Conservation (phyloP, 768 basidiomycete genomes). For the Calocybe gangraenosa region DNA sequence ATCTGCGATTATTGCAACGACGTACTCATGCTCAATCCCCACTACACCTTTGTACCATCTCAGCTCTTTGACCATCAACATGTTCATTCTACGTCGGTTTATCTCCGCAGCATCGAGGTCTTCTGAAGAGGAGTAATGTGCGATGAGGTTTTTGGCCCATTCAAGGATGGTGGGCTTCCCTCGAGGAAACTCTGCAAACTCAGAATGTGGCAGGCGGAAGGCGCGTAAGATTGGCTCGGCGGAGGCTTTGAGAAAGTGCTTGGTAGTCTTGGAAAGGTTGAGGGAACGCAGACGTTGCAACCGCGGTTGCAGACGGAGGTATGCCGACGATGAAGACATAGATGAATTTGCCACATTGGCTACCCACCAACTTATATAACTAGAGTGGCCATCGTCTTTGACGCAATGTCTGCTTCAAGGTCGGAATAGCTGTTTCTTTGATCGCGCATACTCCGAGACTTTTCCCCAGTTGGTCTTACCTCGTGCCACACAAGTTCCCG, state of each 20-base stretch:
- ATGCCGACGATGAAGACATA: conserved; percentile 5
- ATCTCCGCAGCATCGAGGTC: conserved; percentile 6
- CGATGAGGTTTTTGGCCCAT: conserved; percentile 9
- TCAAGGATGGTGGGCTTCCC: conserved; percentile 11
- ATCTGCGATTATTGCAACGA: conserved; percentile 12
- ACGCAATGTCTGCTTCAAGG: neutral
- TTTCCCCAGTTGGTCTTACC: neutral
- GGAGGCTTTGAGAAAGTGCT: conserved; percentile 10
- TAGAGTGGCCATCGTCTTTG: neutral
- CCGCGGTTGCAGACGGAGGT: conserved; percentile 7
- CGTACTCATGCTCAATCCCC: conserved; percentile 12
- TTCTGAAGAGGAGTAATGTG: conserved; percentile 10
- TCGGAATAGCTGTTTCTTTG: neutral
- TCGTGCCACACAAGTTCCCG: neutral
- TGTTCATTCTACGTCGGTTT: conserved; percentile 8
- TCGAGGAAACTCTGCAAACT: conserved; percentile 11
- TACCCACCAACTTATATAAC: neutral
- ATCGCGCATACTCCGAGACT: conserved; percentile 3
- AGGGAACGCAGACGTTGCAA: conserved; percentile 13
- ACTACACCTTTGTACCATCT: conserved; percentile 9
- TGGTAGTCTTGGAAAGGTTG: conserved; percentile 8
- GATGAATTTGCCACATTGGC: conserved; percentile 1
- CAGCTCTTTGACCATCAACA: conserved; percentile 11
- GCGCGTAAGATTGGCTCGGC: conserved; percentile 10
- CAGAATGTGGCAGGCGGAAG: conserved; percentile 4